phyloP scores from a whole-genome alignment of 352 stramenopile genomes.

The Phytophthora pluvialis region DNA sequence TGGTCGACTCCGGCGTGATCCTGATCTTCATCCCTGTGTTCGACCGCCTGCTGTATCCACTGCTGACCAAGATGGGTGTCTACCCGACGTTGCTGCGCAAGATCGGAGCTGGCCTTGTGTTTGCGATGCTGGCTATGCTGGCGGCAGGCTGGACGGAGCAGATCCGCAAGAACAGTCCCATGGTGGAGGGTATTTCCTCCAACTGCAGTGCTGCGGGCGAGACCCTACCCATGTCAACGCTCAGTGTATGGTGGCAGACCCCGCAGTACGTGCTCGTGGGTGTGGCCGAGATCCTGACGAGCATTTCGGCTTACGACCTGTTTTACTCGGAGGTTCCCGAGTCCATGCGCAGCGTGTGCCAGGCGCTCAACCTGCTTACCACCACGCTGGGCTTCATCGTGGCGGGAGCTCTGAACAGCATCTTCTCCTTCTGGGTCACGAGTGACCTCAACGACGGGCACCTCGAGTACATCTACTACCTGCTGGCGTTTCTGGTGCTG shows the following conservation, averaged over 20 bases:
- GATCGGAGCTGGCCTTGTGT: constrained; percentile 87
- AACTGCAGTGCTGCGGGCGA: constrained; percentile 79
- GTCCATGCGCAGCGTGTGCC: constrained; percentile 91
- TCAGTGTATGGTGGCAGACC: constrained; percentile 92
- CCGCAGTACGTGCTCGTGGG: constrained; percentile 92
- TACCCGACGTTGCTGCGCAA: constrained; percentile 86
- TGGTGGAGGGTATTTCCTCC: constrained; percentile 57
- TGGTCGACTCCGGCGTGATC: constrained; percentile 90
- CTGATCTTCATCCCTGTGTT: constrained; percentile 92
- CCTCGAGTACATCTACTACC: constrained; percentile 91
- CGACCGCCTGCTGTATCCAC: constrained; percentile 83
- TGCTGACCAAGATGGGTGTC: constrained; percentile 65
- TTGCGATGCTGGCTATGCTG: constrained; percentile 81
- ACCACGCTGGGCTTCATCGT: constrained; percentile 91
- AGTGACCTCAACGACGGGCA: constrained; percentile 91
- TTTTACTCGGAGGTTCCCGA: constrained; percentile 93
- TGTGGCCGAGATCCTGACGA: constrained; percentile 90
- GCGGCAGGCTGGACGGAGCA: constrained; percentile 74
- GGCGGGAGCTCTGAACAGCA: constrained; percentile 81
- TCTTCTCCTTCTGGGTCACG: constrained; percentile 92
- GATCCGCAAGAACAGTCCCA: constrained; percentile 61
- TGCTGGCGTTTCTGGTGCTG: constrained; percentile 74
- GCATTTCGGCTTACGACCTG: constrained; percentile 91
- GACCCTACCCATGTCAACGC: constrained; percentile 70
- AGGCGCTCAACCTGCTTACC: constrained; percentile 91